These are phyloP conservation scores for Capillidium heterosporum DNA, from an alignment of 371 early-diverging fungal genomes.

Conservation along the genomic window DNA sequence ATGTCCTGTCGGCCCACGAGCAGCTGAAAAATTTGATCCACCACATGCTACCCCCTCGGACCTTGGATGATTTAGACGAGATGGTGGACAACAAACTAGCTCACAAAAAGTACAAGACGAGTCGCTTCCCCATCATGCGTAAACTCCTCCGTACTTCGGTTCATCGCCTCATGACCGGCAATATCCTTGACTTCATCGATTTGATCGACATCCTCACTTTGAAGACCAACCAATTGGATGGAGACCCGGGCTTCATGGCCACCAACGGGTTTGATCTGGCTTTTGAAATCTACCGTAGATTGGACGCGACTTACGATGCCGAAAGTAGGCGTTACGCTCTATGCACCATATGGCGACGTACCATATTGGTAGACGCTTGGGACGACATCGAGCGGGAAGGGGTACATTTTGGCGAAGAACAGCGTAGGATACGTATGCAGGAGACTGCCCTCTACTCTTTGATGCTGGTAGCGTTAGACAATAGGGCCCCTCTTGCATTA, in stretches of 20 bases:
- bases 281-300: neutral
- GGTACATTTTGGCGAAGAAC: neutral
- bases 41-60: too few species aligned
- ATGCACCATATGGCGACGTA: neutral
- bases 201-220: neutral
- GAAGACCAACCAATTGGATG: neutral
- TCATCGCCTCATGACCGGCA: too few species aligned
- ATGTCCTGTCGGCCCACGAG: neutral
- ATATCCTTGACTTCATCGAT: too few species aligned
- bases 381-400: neutral
- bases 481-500: neutral
- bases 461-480: neutral
- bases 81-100: too few species aligned
- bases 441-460: neutral
- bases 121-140: too few species aligned
- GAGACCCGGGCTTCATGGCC: neutral
- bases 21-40: neutral
- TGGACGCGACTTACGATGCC: neutral
- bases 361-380: neutral
- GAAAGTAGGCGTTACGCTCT: neutral
- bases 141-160: too few species aligned
- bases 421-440: neutral
- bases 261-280: neutral
- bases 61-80: too few species aligned
- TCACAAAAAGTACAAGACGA: too few species aligned